Evolutionary conservation across 371 early-diverging fungal genomes (phyloP).

Genomic region (Entomophthora muscae): DNA sequence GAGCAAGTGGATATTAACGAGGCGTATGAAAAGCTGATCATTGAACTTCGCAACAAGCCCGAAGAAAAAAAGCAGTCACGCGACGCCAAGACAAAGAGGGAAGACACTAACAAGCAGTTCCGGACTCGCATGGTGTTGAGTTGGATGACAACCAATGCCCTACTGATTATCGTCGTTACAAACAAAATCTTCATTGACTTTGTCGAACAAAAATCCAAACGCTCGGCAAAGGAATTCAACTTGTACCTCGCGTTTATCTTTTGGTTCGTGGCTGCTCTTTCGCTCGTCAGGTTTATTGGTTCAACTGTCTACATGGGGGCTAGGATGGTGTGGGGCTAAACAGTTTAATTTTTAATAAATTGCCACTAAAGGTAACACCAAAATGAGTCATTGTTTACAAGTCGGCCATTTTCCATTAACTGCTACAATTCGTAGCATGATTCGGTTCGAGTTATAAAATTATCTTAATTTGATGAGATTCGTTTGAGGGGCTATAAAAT

Average conservation of each 20-base stretch:
- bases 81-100: slow-evolving; percentile 63
- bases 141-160: slow-evolving; percentile 71
- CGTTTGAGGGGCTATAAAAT: too few species aligned
- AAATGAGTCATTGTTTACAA: too few species aligned
- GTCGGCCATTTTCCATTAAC: too few species aligned
- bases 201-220: background rate
- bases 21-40: slow-evolving; percentile 48
- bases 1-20: slow-evolving; percentile 61
- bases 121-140: slow-evolving; percentile 63
- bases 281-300: slow-evolving; percentile 66
- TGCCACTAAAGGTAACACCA: too few species aligned
- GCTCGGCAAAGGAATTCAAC: background rate
- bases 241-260: slow-evolving; percentile 66
- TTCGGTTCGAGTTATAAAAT: too few species aligned
- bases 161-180: slow-evolving; percentile 39
- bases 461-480: too few species aligned
- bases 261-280: slow-evolving; percentile 71
- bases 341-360: too few species aligned
- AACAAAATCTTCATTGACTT: background rate
- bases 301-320: slow-evolving; percentile 44
- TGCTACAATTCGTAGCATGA: too few species aligned
- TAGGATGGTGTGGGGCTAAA: background rate
- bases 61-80: slow-evolving; percentile 33
- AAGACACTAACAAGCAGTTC: slow-evolving; percentile 79
- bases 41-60: slow-evolving; percentile 25